These are phyloP conservation scores for Astrephomene gubernaculifera DNA, from an alignment of 139 green algal species.

Conservation along the genomic window DNA sequence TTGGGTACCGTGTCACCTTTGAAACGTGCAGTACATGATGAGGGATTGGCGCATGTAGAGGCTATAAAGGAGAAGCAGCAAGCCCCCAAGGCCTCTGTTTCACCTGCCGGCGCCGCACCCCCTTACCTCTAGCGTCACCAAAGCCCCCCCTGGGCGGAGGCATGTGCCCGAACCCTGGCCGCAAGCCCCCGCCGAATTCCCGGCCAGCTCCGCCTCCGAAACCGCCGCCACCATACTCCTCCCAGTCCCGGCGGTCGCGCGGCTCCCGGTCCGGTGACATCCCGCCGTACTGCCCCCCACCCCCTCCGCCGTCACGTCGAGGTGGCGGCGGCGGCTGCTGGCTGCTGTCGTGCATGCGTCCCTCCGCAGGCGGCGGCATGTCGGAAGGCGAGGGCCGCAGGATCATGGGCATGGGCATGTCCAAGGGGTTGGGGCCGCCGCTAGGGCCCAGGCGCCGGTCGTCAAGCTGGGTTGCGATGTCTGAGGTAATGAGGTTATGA, in stretches of 20 bases:
- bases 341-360: neutral
- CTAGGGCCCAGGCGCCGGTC: neutral
- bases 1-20: too few relatives aligned
- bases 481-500: neutral
- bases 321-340: neutral
- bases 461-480: neutral
- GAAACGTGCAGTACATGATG: too few relatives aligned
- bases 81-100: too few relatives aligned
- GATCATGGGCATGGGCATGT: conserved; percentile 19
- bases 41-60: too few relatives aligned
- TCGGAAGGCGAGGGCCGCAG: neutral
- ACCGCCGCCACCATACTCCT: neutral
- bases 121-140: neutral
- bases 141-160: neutral
- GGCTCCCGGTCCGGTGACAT: neutral
- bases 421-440: neutral
- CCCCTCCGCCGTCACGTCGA: neutral
- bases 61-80: too few relatives aligned
- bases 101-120: too few relatives aligned
- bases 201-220: neutral
- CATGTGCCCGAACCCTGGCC: conserved; percentile 6
- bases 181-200: neutral
- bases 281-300: neutral
- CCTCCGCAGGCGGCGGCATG: neutral
- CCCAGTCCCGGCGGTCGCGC: neutral